Conservation (phyloP, 2,329 filamentous ascomycete species). For the Verticillium albo-atrum region DNA sequence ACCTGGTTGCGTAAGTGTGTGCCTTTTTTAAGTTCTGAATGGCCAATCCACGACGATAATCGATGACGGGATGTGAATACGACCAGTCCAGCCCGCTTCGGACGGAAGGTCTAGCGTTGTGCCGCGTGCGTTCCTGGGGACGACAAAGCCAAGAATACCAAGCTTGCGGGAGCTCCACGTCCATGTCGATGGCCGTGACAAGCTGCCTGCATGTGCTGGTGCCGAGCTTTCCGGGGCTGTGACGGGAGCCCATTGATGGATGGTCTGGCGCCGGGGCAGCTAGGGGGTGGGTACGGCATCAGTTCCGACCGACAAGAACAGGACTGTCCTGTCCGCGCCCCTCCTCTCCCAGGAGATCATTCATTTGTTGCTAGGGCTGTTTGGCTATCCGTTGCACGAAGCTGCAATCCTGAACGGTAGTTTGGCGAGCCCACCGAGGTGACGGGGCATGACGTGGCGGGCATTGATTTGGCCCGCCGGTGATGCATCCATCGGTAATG, state of each 20-base stretch:
- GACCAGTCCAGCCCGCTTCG: background rate
- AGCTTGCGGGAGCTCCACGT: background rate
- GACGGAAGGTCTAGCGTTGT: background rate
- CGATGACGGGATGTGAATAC: background rate
- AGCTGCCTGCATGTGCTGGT: background rate
- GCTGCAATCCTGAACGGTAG: background rate
- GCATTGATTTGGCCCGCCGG: background rate
- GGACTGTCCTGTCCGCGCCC: too few species aligned
- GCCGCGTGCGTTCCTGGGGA: background rate
- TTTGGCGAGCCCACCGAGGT: background rate
- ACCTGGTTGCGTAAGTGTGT: slow-evolving; percentile 1
- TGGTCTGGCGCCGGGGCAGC: background rate
- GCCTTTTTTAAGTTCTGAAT: background rate
- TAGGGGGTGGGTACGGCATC: background rate
- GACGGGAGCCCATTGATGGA: too few species aligned
- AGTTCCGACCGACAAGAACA: background rate
- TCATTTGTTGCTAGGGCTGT: background rate
- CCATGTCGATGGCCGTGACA: background rate
- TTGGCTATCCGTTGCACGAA: background rate
- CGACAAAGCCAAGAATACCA: background rate
- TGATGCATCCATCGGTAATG: background rate
- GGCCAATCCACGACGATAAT: background rate
- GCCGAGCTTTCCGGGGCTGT: background rate
- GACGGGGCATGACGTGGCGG: background rate
- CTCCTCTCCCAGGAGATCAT: too few species aligned